Evolutionary conservation across 768 basidiomycete species (phyloP), one percentile per base, ranked within the genome.

Genomic region (Phaeotremella skinneri): DNA sequence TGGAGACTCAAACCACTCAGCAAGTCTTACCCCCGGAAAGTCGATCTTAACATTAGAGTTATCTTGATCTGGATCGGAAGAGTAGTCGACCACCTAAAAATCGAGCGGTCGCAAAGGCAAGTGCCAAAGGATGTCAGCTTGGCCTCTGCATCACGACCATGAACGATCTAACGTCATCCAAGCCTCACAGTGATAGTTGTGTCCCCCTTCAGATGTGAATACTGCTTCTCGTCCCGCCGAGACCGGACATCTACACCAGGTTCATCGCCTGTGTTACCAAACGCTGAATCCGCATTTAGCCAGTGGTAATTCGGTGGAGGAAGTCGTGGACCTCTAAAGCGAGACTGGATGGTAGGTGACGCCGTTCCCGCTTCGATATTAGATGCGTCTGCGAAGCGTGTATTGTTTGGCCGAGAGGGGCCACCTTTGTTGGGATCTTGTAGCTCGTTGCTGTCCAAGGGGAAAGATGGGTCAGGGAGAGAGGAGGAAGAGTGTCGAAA

Each of bases 181-280:
- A 11, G 6, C 62, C 67, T 52, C 52, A 73, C 70, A 5, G 73
- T 72, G 14, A 74, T 63, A 27, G 60, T 61, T 1, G 69, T 70
- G 34, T 48, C 55, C 13, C 55, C 63, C 17, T 66, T 67, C 45
- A 77, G 52, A 58, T 74, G 62, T 0, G 56, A 57, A 59, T 77
- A 77, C 29, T 66, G 63, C 54, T 67, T 72, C 23, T 74, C 70
- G 58, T 75, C 74, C 53, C 69, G 51, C 49, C 58, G 61, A 39
- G 66, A 64, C 9, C 62, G 66, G 7, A 77, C 76, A 52, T 77
- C 70, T 14, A 77, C 73, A 65, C 76, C 76, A 0, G 74, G 76
- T 51, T 77, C 76, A 52, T 70, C 67, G 20, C 76, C 76, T 13
- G 72, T 74, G 11, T 70, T 72, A 13, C 68, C 68, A 9, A 63